Evolutionary conservation across 495 filamentous ascomycete species (phyloP).

Genomic region (Opeltia flavorubescens): DNA sequence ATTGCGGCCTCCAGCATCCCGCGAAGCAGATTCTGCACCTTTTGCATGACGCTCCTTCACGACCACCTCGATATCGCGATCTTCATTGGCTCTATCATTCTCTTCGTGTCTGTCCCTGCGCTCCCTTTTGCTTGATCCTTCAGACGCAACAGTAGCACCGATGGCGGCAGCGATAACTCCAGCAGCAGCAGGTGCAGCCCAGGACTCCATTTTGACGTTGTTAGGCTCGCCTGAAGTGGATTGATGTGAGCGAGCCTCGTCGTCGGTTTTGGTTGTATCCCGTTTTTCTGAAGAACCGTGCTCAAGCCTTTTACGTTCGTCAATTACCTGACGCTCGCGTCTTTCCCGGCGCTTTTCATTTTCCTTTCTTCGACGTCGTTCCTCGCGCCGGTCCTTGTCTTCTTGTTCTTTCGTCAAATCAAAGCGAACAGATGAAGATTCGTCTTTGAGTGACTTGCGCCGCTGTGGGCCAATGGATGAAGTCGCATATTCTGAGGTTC

Average conservation of each 20-base stretch:
- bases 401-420: conserved; percentile 34
- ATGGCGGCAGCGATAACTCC: conserved; percentile 33
- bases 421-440: conserved; percentile 31
- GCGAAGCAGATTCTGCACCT: conserved; percentile 10
- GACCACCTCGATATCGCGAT: conserved; percentile 17
- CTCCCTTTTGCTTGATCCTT: conserved; percentile 8
- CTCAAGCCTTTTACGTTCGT: not conserved
- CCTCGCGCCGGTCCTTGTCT: conserved; percentile 27
- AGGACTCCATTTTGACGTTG: conserved; percentile 17
- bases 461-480: conserved; percentile 11
- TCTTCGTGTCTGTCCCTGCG: conserved; percentile 15
- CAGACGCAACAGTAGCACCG: conserved; percentile 26
- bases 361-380: conserved; percentile 19
- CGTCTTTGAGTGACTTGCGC: conserved; percentile 27
- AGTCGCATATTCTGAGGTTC: conserved; percentile 2
- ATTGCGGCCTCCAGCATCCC: conserved; percentile 9
- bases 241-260: not conserved
- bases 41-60: conserved; percentile 16
- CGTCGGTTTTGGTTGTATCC: not conserved
- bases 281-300: not conserved
- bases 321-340: not conserved
- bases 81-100: conserved; percentile 15
- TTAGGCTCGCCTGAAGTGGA: not conserved
- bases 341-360: conserved; percentile 14
- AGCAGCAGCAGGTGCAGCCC: conserved; percentile 32